phyloP scores from a whole-genome alignment of 257 asterid species.

The Knoxia roxburghii region DNA sequence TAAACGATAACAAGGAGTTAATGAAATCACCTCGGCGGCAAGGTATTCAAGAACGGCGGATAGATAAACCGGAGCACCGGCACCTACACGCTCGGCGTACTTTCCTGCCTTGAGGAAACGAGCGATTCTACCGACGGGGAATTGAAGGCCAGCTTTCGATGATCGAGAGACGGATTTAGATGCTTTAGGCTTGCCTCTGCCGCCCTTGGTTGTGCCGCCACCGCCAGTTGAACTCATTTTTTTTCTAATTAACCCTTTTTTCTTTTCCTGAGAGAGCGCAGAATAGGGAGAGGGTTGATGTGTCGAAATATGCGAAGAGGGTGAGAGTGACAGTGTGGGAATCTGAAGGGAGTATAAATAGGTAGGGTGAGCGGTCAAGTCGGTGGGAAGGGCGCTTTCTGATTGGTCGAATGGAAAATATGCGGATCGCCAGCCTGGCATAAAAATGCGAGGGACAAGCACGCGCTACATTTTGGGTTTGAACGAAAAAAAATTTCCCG shows the following conservation, averaged over 20 bases:
- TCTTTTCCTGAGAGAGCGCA: too few relatives aligned
- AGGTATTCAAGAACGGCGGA: slow-evolving; percentile 62
- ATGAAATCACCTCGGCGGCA: slow-evolving; percentile 47
- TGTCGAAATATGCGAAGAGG: not conserved
- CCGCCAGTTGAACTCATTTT: slow-evolving; percentile 31
- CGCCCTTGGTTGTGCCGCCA: slow-evolving; percentile 20
- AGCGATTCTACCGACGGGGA: slow-evolving; percentile 58
- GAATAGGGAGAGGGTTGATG: not conserved
- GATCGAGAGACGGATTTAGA: slow-evolving; percentile 42
- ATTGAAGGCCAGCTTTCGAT: slow-evolving; percentile 58
- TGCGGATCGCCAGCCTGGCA: slow-evolving; percentile 43
- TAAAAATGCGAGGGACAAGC: not conserved
- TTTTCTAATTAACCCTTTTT: not conserved
- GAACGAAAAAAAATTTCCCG: not conserved
- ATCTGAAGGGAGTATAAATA: not conserved
- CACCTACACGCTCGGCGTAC: slow-evolving; percentile 56
- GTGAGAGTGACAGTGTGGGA: not conserved
- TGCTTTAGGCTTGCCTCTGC: slow-evolving; percentile 37
- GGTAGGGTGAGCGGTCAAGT: slow-evolving; percentile 8
- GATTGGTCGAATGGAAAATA: slow-evolving; percentile 10
- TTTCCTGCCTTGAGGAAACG: slow-evolving; percentile 54
- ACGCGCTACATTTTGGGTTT: slow-evolving; percentile 4
- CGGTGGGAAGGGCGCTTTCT: not conserved
- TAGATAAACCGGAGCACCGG: slow-evolving; percentile 57
- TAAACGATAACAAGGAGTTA: not conserved